Base-by-base conservation (phyloP, 2,329 filamentous ascomycete genomes). In the Colletotrichum godetiae region DNA sequence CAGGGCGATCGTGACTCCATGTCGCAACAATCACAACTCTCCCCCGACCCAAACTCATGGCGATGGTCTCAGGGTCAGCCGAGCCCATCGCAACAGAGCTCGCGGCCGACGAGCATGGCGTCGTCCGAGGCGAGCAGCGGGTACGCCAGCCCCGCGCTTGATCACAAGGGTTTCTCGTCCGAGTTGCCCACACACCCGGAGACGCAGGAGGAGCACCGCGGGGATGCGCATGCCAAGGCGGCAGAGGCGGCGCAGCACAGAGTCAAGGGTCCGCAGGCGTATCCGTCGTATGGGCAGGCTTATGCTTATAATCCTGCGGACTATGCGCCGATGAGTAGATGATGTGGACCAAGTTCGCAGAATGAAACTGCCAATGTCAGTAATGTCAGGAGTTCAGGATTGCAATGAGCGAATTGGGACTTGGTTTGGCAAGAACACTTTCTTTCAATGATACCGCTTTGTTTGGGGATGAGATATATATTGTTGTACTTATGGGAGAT, bases 171-270 rank as follows among this genome's bases (percentile, higher is more conserved):
- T 1, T 87, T 85, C 68, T 76, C 85, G 0, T 81, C 82, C 0
- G 87, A 87, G 68, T 74, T 90, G 31, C 72, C 86, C 3, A 84
- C 87, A 2, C 87, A 89, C 72, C 78, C 77, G 10, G 87, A 89
- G 80, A 86, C 84, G 1, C 77, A 74, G 0, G 87, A 88, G 75
- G 87, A 88, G 78, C 78, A 87, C 74, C 74, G 71, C 10, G 46
- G 67, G 4, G 64, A 57, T 33, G 22, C 49, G 1, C 63, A 57
- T 33, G 27, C 37, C n/a, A 72, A 72, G 55, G 56, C 24, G 33
- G 46, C 15, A 8, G 66, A 71, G 3, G 49, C 57, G 27, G 52
- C 65, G n/a, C 73, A 74, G 12, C 73, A 76, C 10, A 58, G 59
- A 24, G 65, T 75, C 24, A 65, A 60, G 46, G 64, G 68, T 0